Evolutionary conservation across 306 rosid species (phyloP).

Genomic region (Calophaca sinica): DNA sequence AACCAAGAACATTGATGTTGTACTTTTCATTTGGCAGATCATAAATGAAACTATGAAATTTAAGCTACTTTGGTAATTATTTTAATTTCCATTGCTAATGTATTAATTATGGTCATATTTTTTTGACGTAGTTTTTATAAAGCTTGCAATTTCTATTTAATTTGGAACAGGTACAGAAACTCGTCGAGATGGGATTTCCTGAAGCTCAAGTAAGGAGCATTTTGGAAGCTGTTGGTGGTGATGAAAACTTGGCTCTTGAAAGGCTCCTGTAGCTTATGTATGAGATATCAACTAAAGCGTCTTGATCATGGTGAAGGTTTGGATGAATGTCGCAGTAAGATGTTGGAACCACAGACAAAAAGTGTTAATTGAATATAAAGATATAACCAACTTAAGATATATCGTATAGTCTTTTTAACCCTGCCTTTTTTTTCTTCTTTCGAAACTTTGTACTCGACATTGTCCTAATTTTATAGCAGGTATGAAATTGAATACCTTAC

Average conservation of each 20-base stretch:
- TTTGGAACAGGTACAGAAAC: slow-evolving; percentile 77
- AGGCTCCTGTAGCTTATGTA: slow-evolving; percentile 65
- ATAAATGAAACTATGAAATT: neutral
- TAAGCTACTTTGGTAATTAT: slow-evolving; percentile 17
- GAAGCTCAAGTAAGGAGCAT: slow-evolving; percentile 82
- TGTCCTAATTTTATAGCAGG: slow-evolving; percentile 24
- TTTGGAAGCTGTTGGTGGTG: slow-evolving; percentile 93
- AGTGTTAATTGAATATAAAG: slow-evolving; percentile 45
- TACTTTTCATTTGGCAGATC: slow-evolving; percentile 5
- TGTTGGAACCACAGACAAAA: slow-evolving; percentile 40
- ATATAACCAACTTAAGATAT: slow-evolving; percentile 22
- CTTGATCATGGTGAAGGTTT: slow-evolving; percentile 37
- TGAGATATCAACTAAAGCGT: slow-evolving; percentile 33
- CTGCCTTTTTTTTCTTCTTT: slow-evolving; percentile 8
- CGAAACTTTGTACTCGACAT: slow-evolving; percentile 31
- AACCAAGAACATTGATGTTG: slow-evolving; percentile 19
- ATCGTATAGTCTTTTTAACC: slow-evolving; percentile 30
- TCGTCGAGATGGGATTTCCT: slow-evolving; percentile 94
- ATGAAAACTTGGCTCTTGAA: slow-evolving; percentile 96
- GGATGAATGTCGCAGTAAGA: slow-evolving; percentile 30
- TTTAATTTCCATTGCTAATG: slow-evolving; percentile 37
- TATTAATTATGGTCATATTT: slow-evolving; percentile 1
- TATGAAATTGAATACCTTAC: slow-evolving; percentile 35
- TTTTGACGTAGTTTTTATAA: slow-evolving; percentile 2
- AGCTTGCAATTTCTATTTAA: neutral